phyloP scores from a whole-genome alignment of 371 early-diverging fungal genomes.

The Batkoa obscura region DNA sequence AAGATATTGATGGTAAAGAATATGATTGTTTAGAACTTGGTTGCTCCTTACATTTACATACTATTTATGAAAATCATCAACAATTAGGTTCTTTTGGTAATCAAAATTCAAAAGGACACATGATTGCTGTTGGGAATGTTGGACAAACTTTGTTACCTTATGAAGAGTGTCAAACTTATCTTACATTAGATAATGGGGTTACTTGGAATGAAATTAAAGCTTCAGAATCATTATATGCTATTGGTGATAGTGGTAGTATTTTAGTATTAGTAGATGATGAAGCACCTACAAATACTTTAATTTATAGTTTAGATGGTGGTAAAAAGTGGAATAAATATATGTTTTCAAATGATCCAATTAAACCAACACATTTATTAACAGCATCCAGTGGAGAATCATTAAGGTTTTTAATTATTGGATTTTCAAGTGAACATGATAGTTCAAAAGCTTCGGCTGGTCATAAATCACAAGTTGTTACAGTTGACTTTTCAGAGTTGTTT shows the following conservation, averaged over 20 bases:
- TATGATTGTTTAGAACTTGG: slow-evolving; percentile 26
- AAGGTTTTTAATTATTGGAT: slow-evolving; percentile 22
- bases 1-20: slow-evolving; percentile 3
- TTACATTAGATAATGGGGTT: slow-evolving; percentile 71
- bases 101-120: slow-evolving; percentile 57
- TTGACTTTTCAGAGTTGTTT: slow-evolving; percentile 20
- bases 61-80: slow-evolving; percentile 40
- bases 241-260: slow-evolving; percentile 67
- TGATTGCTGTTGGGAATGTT: slow-evolving; percentile 80
- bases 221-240: slow-evolving; percentile 40
- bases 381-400: slow-evolving; percentile 31
- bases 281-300: slow-evolving; percentile 41
- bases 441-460: slow-evolving; percentile 8
- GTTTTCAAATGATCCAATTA: slow-evolving; percentile 22
- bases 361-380: slow-evolving; percentile 30
- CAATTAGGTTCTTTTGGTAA: slow-evolving; percentile 36
- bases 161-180: slow-evolving; percentile 42
- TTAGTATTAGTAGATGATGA: slow-evolving; percentile 46
- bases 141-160: slow-evolving; percentile 40
- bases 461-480: slow-evolving; percentile 17
- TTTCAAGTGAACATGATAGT: not conserved
- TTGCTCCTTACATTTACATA: slow-evolving; percentile 56
- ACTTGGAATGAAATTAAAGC: slow-evolving; percentile 43
- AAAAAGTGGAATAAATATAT: slow-evolving; percentile 31
- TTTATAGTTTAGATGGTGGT: slow-evolving; percentile 47